Evolutionary conservation across 2,329 filamentous ascomycete genomes (phyloP), one percentile per base, ranked within the genome.

Genomic region (Phaeosphaeria sp.): DNA sequence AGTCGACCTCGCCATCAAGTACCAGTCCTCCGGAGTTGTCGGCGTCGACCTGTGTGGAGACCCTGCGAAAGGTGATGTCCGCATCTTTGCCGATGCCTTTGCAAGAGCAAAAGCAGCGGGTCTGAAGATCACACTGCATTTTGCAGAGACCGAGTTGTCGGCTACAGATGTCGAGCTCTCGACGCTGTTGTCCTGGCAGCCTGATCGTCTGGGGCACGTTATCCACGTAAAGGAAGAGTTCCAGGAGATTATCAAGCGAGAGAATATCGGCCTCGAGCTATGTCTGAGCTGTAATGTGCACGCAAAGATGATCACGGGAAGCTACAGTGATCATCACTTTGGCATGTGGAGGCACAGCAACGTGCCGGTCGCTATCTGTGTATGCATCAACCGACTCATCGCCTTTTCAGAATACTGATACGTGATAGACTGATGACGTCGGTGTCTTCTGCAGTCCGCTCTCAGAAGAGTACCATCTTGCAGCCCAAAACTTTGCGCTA

Each of bases 251-350:
- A 91, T 89, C 57, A 74, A 78, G 11, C 67, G 73, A 46, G 79
- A 81, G 13, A 81, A 81, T 1, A 72, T 93, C 25, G 90, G 89
- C 2, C 75, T 95, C 13, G 91, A 95, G 76, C 73, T 95, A 39
- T 95, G 91, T 60, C 78, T 95, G 59, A 92, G 88, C 64, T 94
- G 91, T 75, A 95, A 95, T 67, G 90, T 95, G 1, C 86, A 89
- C 64, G 89, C 89, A 1, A 87, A 87, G 63, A 87, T 95, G 86
- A 87, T 90, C 50, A 78, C 81, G 1, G 89, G 90, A 0, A 85
- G 87, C 1, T 85, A 84, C 66, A 68, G 83, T 56, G 87, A 87
- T 49, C 91, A 95, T 75, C 91, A 95, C 78, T 93, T 95, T 76
- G 88, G 89, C 15, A 83, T 87, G 68, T 95, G 91, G 91, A 77